These are phyloP conservation scores for Gyromitra esculenta DNA, from an alignment of 2,329 filamentous ascomycete species.

Conservation along the genomic window DNA sequence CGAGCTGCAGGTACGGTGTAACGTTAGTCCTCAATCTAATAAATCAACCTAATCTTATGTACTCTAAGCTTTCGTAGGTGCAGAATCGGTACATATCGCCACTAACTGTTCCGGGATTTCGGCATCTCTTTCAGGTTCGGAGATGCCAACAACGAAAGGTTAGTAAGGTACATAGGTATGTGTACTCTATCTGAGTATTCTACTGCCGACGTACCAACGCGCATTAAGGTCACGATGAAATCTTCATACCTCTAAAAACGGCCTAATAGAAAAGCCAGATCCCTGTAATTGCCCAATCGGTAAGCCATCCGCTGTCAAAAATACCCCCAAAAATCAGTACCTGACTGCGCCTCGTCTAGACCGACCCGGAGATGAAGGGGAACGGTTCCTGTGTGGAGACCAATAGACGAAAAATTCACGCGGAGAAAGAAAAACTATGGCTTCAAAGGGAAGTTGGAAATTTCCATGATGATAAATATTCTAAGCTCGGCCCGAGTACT, in stretches of 20 bases:
- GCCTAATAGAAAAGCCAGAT: neutral
- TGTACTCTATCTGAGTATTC: neutral
- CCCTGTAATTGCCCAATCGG: neutral
- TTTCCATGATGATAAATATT: neutral
- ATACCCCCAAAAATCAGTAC: neutral
- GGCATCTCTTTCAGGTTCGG: neutral
- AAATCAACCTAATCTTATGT: neutral
- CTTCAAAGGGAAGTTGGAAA: neutral
- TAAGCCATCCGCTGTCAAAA: neutral
- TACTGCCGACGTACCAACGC: neutral
- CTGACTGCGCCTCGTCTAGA: slow-evolving; percentile 2
- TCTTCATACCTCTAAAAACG: neutral
- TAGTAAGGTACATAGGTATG: neutral
- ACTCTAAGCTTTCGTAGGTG: neutral
- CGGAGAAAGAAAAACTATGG: neutral
- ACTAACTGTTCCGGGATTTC: neutral
- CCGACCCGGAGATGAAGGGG: neutral
- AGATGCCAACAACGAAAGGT: neutral
- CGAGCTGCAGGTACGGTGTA: slow-evolving; percentile 12
- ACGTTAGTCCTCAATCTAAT: neutral
- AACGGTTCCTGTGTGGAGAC: neutral
- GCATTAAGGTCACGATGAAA: neutral
- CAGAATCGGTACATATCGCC: neutral
- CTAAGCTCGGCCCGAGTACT: neutral
- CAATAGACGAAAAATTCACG: neutral